Evolutionary conservation across 148 eudicot species (phyloP).

Genomic region (Fallopia convolvulus): DNA sequence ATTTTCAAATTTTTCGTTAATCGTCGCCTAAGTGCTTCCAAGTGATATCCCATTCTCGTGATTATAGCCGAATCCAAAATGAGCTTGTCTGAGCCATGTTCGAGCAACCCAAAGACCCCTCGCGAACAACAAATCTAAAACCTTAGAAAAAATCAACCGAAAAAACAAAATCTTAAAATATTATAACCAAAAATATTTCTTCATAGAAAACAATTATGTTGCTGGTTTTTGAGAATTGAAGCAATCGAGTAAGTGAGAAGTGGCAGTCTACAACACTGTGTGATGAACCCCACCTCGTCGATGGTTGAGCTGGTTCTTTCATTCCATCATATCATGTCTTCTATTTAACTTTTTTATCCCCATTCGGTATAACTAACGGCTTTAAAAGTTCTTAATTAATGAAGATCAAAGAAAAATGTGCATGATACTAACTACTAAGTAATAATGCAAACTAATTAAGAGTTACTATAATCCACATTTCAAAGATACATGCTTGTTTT

Average conservation of each 20-base stretch:
- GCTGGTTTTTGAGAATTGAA: background rate
- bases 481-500: no score
- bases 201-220: background rate
- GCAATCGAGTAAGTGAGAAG: background rate
- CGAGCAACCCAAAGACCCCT: no score
- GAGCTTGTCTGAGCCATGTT: no score
- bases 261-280: background rate
- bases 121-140: no score
- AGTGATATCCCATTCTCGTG: no score
- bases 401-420: background rate
- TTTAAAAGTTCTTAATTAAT: background rate
- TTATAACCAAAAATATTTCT: background rate
- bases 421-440: no score
- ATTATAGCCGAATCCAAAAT: no score
- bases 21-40: no score
- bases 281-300: background rate
- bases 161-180: background rate
- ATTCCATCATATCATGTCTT: conserved; percentile 2
- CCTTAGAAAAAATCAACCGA: no score
- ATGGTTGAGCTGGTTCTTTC: background rate
- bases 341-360: background rate
- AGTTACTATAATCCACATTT: no score
- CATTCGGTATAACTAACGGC: background rate
- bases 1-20: no score
- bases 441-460: no score